A percentile compares a stretch with the other conserved stretches of the same genome.
phyloP scores from a whole-genome alignment of 805 yeast species.

The Starmerella stigmatis region DNA sequence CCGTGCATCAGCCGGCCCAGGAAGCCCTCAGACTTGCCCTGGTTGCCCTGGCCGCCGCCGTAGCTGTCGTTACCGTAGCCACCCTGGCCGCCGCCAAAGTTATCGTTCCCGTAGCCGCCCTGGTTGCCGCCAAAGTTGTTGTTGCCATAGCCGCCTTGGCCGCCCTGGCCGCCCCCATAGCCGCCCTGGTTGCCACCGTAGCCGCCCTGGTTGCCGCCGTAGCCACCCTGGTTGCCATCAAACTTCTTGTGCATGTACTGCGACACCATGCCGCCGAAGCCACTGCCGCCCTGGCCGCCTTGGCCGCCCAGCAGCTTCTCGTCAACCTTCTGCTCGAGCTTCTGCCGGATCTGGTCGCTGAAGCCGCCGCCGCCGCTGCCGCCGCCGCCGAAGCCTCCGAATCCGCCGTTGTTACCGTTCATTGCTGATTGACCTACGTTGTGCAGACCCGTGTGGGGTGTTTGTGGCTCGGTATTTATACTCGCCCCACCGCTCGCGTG shows the following conservation, averaged over 20 bases:
- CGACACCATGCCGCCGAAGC: no score
- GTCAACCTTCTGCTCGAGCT: conserved; percentile 4
- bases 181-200: conserved; percentile 6
- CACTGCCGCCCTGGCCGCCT: conserved; percentile 4
- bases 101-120: conserved; percentile 5
- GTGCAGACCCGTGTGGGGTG: not conserved
- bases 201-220: conserved; percentile 7
- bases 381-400: conserved; percentile 9
- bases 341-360: conserved; percentile 10
- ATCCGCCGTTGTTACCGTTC: conserved; percentile 11
- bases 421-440: not conserved
- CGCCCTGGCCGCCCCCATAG: not conserved
- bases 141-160: conserved; percentile 3
- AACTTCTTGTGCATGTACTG: not conserved
- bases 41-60: no score
- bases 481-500: not conserved
- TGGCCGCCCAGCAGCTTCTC: not conserved
- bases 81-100: conserved; percentile 10
- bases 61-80: conserved; percentile 9
- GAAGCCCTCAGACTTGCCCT: conserved; percentile 3
- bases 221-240: conserved; percentile 4
- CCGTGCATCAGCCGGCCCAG: conserved; percentile 2
- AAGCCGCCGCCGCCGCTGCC: conserved; percentile 12
- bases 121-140: not conserved
- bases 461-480: not conserved